Conservation (phyloP, 371 early-diverging fungal genomes). For the Paramicrosporidium saccamoebae region DNA sequence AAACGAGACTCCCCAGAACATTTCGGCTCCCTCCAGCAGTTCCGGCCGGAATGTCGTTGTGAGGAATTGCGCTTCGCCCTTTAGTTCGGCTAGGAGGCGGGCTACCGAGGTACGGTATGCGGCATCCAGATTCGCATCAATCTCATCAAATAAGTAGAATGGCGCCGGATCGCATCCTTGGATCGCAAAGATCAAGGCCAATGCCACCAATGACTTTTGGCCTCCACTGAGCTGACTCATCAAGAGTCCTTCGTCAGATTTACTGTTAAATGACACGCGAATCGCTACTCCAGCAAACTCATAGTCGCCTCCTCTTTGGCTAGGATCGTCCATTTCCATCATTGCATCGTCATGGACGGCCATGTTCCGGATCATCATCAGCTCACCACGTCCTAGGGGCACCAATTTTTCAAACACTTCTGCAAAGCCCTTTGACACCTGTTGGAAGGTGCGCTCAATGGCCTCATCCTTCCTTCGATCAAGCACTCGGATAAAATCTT, state of each 20-base stretch:
- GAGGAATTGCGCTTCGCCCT: conserved; percentile 70
- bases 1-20: conserved; percentile 88
- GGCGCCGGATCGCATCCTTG: conserved; percentile 96
- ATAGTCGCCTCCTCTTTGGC: conserved; percentile 3
- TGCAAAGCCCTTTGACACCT: conserved; percentile 52
- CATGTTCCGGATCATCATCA: conserved; percentile 21
- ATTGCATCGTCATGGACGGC: conserved; percentile 4
- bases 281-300: conserved; percentile 70
- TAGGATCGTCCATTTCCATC: conserved; percentile 3
- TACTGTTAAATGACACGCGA: conserved; percentile 52
- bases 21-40: conserved; percentile 52
- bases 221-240: conserved; percentile 95
- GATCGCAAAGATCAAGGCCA: conserved; percentile 93
- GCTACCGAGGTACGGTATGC: conserved; percentile 80
- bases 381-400: conserved; percentile 46
- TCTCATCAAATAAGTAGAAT: conserved; percentile 99
- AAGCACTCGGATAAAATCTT: conserved; percentile 43
- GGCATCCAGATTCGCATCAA: conserved; percentile 97
- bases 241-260: conserved; percentile 49
- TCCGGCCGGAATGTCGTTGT: conserved; percentile 93
- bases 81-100: conserved; percentile 55
- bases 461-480: conserved; percentile 88
- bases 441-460: conserved; percentile 73
- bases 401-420: conserved; percentile 67
- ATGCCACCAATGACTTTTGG: conserved; percentile 91